These are phyloP conservation scores for Sergeia podlipaevii DNA, from an alignment of 208 protist species.

Conservation along the genomic window DNA sequence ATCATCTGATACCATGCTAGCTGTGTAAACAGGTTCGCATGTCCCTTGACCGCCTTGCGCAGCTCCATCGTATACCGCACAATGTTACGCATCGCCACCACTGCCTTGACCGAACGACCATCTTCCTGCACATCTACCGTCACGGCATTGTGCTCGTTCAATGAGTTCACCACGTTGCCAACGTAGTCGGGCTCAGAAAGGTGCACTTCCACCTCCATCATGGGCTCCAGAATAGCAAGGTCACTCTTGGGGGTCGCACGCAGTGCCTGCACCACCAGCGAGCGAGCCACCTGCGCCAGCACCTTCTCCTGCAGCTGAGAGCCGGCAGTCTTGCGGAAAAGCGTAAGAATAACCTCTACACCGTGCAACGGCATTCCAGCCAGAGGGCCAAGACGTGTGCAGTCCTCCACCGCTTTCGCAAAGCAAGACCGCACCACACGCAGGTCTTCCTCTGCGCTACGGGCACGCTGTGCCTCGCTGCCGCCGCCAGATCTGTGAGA, in stretches of 20 bases:
- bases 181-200: constrained; percentile 71
- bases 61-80: constrained; percentile 86
- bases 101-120: constrained; percentile 63
- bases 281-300: constrained; percentile 43
- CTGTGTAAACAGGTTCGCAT: constrained; percentile 73
- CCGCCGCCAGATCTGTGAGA: background rate
- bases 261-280: constrained; percentile 42
- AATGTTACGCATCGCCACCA: constrained; percentile 81
- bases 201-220: constrained; percentile 88
- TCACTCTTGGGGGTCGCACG: constrained; percentile 21
- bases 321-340: constrained; percentile 47
- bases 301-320: constrained; percentile 37
- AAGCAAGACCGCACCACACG: constrained; percentile 39
- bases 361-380: constrained; percentile 74
- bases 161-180: constrained; percentile 61
- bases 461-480: constrained; percentile 3
- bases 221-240: constrained; percentile 73
- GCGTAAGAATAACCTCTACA: constrained; percentile 52
- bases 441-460: constrained; percentile 18
- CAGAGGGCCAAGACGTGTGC: constrained; percentile 58
- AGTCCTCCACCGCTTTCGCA: constrained; percentile 37
- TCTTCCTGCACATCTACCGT: constrained; percentile 80
- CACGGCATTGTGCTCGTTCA: constrained; percentile 79
- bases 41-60: constrained; percentile 81
- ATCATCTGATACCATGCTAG: constrained; percentile 72